phyloP scores from a whole-genome alignment of 192 early-diverging fungal genomes.

The Linderina pennispora region DNA sequence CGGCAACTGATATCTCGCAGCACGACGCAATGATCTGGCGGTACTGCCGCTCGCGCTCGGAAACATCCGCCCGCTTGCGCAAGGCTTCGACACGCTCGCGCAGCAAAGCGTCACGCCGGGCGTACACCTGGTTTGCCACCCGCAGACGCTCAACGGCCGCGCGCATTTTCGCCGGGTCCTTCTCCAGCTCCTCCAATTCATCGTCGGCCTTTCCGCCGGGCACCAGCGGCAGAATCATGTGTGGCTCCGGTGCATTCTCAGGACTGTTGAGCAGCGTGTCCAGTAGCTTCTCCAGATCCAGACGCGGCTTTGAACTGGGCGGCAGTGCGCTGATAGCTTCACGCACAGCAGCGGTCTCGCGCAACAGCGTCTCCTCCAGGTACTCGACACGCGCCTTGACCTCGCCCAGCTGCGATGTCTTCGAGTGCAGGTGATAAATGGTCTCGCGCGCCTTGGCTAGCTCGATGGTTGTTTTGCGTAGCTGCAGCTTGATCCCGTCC shows the following conservation, averaged over 20 bases:
- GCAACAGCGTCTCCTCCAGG: constrained; percentile 52
- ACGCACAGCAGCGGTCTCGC: constrained; percentile 42
- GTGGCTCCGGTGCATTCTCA: background rate
- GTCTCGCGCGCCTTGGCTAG: constrained; percentile 50
- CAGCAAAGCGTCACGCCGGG: constrained; percentile 42
- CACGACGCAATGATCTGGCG: constrained; percentile 80
- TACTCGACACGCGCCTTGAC: constrained; percentile 56
- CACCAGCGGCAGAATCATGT: constrained; percentile 5
- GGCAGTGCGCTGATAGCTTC: constrained; percentile 30
- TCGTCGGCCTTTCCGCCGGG: constrained; percentile 7
- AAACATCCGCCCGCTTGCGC: constrained; percentile 44
- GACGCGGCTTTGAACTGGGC: constrained; percentile 17
- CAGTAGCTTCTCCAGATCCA: constrained; percentile 18
- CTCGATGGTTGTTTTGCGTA: constrained; percentile 50
- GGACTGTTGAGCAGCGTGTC: constrained; percentile 7
- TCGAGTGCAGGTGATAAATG: constrained; percentile 45
- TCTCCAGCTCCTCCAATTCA: constrained; percentile 7
- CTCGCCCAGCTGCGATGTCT: constrained; percentile 51
- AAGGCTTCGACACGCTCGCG: constrained; percentile 53
- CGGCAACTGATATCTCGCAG: constrained; percentile 70
- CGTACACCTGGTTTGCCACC: constrained; percentile 39
- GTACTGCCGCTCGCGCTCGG: constrained; percentile 69
- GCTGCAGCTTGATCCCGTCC: constrained; percentile 48
- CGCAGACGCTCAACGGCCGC: constrained; percentile 33
- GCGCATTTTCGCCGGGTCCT: constrained; percentile 24